A percentile compares a stretch with the other conserved stretches of the same genome.
These are phyloP conservation scores for Fusarium begoniae DNA, from an alignment of 2,329 filamentous ascomycete genomes.

Conservation along the genomic window DNA sequence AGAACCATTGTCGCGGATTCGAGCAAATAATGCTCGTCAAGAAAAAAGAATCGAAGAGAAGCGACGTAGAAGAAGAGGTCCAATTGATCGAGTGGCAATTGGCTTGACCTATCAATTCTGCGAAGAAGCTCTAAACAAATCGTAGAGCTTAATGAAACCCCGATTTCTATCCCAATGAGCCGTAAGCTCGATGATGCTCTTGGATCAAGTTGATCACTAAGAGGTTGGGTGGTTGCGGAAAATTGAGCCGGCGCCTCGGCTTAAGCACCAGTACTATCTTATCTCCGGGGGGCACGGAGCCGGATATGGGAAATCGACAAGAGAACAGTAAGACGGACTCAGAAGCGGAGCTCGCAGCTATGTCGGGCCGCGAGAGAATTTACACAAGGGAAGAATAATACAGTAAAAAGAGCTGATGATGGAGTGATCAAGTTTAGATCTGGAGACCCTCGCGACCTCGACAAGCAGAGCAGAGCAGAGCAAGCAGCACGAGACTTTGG, in stretches of 20 bases:
- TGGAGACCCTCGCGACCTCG: slow-evolving; percentile 41
- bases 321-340: slow-evolving; percentile 1
- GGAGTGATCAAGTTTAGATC: slow-evolving; percentile 13
- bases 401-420: slow-evolving; percentile 12
- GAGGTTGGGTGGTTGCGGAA: slow-evolving; percentile 39
- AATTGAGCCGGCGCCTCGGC: slow-evolving; percentile 39
- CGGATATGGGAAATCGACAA: slow-evolving; percentile 20
- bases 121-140: background rate
- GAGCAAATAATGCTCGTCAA: slow-evolving; percentile 24
- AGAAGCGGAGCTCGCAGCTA: slow-evolving; percentile 36
- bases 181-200: slow-evolving; percentile 20
- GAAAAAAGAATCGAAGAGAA: slow-evolving; percentile 9
- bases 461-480: slow-evolving; percentile 36
- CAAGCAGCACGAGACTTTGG: slow-evolving; percentile 34
- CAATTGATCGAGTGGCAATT: slow-evolving; percentile 26
- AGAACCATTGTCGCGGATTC: slow-evolving; percentile 63
- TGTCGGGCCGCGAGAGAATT: slow-evolving; percentile 42
- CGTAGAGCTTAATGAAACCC: background rate
- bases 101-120: background rate
- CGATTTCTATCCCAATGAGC: slow-evolving; percentile 25
- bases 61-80: background rate
- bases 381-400: background rate
- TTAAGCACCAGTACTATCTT: slow-evolving; percentile 33
- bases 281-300: slow-evolving; percentile 29
- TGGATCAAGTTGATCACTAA: slow-evolving; percentile 23